Percentiles rank a stretch among this genome's conserved stretches.
Conservation (phyloP, 2,329 filamentous ascomycete genomes). For the Trichoderma endophyticum region DNA sequence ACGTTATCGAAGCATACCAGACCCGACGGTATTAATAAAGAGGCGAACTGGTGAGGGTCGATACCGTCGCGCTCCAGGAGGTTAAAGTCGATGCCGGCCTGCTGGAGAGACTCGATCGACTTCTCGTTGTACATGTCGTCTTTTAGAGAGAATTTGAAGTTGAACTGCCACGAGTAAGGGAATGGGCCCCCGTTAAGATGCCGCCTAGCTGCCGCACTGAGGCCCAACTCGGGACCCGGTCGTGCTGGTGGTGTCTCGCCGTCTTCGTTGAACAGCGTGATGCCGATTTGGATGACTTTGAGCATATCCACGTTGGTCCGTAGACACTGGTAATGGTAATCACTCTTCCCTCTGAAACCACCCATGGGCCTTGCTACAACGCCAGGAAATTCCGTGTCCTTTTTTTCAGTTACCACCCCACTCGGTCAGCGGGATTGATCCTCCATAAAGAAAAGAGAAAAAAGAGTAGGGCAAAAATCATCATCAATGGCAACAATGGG, state of each 20-base stretch:
- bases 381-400: slow-evolving; percentile 99
- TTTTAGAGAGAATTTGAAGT: slow-evolving; percentile 93
- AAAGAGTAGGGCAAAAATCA: not conserved
- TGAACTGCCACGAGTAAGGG: slow-evolving; percentile 97
- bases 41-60: slow-evolving; percentile 82
- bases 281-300: slow-evolving; percentile 94
- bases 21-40: slow-evolving; percentile 86
- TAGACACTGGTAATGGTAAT: slow-evolving; percentile 98
- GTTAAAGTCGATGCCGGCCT: slow-evolving; percentile 88
- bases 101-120: slow-evolving; percentile 85
- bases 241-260: slow-evolving; percentile 80
- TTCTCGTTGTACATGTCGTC: slow-evolving; percentile 98
- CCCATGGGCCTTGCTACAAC: slow-evolving; percentile 95
- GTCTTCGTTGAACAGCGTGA: slow-evolving; percentile 88
- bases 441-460: not conserved
- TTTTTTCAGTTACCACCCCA: slow-evolving; percentile 18
- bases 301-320: slow-evolving; percentile 96
- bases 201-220: slow-evolving; percentile 37
- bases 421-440: slow-evolving; percentile 13
- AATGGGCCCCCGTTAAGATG: slow-evolving; percentile 50
- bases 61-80: slow-evolving; percentile 85
- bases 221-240: slow-evolving; percentile 47
- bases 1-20: slow-evolving; percentile 84
- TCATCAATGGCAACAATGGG: not conserved
- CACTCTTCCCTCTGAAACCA: slow-evolving; percentile 87